Evolutionary conservation across 2,329 filamentous ascomycete species (phyloP), one percentile per base, ranked within the genome.

Genomic region (Trichoderma guizhouense): DNA sequence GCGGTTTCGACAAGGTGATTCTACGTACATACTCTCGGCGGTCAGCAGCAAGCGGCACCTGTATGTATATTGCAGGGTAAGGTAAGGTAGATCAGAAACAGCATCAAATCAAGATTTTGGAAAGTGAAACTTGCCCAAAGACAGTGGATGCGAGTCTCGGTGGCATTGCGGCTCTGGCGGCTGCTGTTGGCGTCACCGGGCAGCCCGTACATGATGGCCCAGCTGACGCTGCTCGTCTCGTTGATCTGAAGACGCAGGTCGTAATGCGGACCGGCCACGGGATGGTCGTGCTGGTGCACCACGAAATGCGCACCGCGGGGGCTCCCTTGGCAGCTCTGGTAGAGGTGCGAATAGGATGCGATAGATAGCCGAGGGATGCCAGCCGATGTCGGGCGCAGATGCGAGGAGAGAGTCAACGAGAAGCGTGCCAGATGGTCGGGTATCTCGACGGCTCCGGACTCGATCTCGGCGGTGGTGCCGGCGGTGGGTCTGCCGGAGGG

Each of bases 211-310:
- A 89, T 90, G 74, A 90, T 84, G 0, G 89, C 88, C 85, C 84
- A 93, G 72, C 88, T 91, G 12, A 88, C 86, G 30, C 89, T 90
- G 76, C 90, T 92, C 0, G 87, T 86, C 71, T 86, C 84, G 34
- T 91, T 93, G 78, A 93, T 91, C 78, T 93, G 91, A 21, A 93
- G 82, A 3, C 91, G 85, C 24, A 93, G 83, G 79, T 93, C 91
- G 82, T 93, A 92, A 77, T 91, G 89, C 1, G 86, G 85, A 28
- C 91, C 90, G 11, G 91, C 90, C 57, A 92, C 79, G 1, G 91
- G 91, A 77, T 93, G 91, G 76, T 92, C 90, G 77, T 93, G 91
- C 77, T 93, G 91, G 78, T 93, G 90, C 47, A 93, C 85, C 66
- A 93, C 88, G 76, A 93, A 93, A 78, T 91, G 89, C 9, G 84